Evolutionary conservation across 1,284 basidiomycete genomes (phyloP).

Genomic region (Sporisorium iseilematis-ciliati): DNA sequence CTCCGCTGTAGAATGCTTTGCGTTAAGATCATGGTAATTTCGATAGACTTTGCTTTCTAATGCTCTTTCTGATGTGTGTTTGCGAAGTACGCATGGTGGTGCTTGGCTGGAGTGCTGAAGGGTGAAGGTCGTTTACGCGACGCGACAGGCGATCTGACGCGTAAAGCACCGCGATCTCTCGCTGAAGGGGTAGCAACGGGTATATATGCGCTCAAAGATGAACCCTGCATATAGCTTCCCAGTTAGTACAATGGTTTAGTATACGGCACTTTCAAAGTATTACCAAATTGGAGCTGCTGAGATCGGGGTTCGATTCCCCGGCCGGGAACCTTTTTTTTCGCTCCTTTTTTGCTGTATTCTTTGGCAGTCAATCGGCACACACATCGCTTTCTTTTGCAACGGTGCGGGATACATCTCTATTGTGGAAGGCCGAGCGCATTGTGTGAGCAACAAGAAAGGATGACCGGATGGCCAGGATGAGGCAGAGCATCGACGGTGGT

Average conservation of each 20-base stretch:
- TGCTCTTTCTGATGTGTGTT: too few relatives aligned
- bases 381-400: background rate
- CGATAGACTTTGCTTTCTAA: background rate
- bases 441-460: too few relatives aligned
- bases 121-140: background rate
- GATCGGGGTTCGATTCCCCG: conserved; percentile 57
- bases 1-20: conserved; percentile 24
- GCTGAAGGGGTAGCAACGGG: background rate
- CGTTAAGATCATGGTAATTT: background rate
- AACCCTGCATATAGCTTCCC: background rate
- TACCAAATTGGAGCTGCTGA: conserved; percentile 11
- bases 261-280: conserved; percentile 22
- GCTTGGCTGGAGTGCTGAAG: background rate
- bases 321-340: conserved; percentile 31
- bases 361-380: background rate
- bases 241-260: conserved; percentile 15
- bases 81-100: too few relatives aligned
- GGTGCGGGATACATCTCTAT: too few relatives aligned
- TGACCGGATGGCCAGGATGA: too few relatives aligned
- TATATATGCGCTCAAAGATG: background rate
- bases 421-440: too few relatives aligned
- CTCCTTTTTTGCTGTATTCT: background rate
- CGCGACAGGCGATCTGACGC: background rate
- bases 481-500: too few relatives aligned
- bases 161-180: background rate